Percentiles rank a stretch among this genome's conserved stretches.
These are phyloP conservation scores for Solanum virginianum DNA, from an alignment of 257 asterid genomes.

Conservation along the genomic window DNA sequence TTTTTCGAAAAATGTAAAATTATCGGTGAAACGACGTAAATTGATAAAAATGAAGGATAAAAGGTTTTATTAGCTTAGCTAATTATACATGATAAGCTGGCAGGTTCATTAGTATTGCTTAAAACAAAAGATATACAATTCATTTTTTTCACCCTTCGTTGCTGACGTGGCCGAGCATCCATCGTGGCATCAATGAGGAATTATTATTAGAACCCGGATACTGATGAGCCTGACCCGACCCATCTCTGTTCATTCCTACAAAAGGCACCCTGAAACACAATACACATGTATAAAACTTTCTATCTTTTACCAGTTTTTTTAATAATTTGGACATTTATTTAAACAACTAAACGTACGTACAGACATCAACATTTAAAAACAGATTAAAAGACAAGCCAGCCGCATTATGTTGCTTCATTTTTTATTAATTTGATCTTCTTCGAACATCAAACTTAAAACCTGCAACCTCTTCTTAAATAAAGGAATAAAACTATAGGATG, in stretches of 20 bases:
- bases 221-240: background rate
- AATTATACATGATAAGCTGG: background rate
- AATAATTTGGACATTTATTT: too few species aligned
- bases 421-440: background rate
- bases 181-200: slow-evolving; percentile 14
- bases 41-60: background rate
- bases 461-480: background rate
- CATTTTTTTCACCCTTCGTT: background rate
- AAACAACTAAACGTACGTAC: too few species aligned
- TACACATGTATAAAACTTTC: background rate
- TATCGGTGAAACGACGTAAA: too few species aligned
- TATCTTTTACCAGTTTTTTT: too few species aligned
- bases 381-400: too few species aligned
- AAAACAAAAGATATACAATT: background rate
- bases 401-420: too few species aligned
- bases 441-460: background rate
- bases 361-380: too few species aligned
- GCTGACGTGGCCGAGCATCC: slow-evolving; percentile 23
- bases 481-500: background rate
- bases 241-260: background rate
- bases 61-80: background rate
- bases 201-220: background rate
- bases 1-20: too few species aligned
- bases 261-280: background rate
- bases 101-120: background rate